Evolutionary conservation across 179 eudicot species (phyloP), one percentile per base, ranked within the genome.

Genomic region (Beta macrorhiza): DNA sequence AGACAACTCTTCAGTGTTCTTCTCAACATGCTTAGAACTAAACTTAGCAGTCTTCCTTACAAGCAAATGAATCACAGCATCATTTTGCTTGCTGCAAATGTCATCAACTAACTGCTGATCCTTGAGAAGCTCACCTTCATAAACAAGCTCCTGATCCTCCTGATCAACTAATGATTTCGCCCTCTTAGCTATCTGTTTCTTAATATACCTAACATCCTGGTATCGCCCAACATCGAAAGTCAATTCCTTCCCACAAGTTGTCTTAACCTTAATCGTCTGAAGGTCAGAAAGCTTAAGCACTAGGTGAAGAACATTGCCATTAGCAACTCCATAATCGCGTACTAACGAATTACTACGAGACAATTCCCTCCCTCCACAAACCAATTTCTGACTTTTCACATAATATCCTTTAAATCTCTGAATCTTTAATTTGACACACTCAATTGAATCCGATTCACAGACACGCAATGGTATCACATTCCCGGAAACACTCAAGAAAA

Each of bases 251-350:
- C 97, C 95, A 87, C 90, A 82, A 22, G 77, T 88, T 0, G 95
- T 94, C 83, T 81, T 82, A 19, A 94, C 95, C 59, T 79, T 89
- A 57, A 94, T 88, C 32, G 83, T 82, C 76, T 85, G 90, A 25
- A 91, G 86, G 81, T 94, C 91, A 37, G 98, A 88, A 8, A 92
- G 83, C 76, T 90, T 79, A 37, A 91, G 82, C 62, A 94, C 91
- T 69, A 94, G 78, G 77, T 92, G 98, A 76, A 94, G 74, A 3
- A 94, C 89, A 76, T 90, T 90, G 3, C 98, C 98, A 86, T 91
- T 87, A 3, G 87, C 58, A 67, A 94, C 89, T 3, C 93, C 97
- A 82, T 94, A 94, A 79, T 94, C 98, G 44, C 87, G 82, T 13
- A 94, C 91, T 9, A 80, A 82, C 65, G 92, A 90, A 85, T 87